Evolutionary conservation across 108 stramenopile species (phyloP).

Genomic region (Pseudonitzschia delicatissima): DNA sequence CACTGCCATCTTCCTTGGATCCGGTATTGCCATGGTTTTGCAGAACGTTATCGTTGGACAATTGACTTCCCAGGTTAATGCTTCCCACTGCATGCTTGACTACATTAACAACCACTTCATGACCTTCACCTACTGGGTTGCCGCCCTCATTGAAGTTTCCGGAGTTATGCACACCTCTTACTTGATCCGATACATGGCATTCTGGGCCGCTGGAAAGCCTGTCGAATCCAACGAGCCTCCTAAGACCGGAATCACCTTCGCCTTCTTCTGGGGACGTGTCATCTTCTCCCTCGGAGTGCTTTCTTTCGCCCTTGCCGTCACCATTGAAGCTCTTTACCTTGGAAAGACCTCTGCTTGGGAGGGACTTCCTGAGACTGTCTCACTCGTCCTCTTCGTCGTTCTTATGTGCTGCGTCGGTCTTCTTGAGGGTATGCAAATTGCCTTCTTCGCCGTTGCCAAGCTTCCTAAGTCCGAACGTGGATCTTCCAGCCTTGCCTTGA

Average conservation of each 20-base stretch:
- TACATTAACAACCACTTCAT: slow-evolving; percentile 83
- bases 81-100: slow-evolving; percentile 78
- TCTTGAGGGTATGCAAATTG: slow-evolving; percentile 88
- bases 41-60: slow-evolving; percentile 73
- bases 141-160: slow-evolving; percentile 54
- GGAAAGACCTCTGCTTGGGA: slow-evolving; percentile 60
- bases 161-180: slow-evolving; percentile 70
- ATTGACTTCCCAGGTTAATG: slow-evolving; percentile 79
- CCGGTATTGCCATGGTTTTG: slow-evolving; percentile 77
- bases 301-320: slow-evolving; percentile 64
- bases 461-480: slow-evolving; percentile 45
- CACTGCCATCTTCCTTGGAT: slow-evolving; percentile 62
- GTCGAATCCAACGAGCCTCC: slow-evolving; percentile 68
- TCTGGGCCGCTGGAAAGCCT: slow-evolving; percentile 53
- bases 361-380: slow-evolving; percentile 38
- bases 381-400: slow-evolving; percentile 69
- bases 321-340: slow-evolving; percentile 56
- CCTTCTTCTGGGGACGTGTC: slow-evolving; percentile 72
- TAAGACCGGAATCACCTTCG: slow-evolving; percentile 27
- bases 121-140: slow-evolving; percentile 56
- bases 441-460: slow-evolving; percentile 82
- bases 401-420: slow-evolving; percentile 73
- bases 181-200: slow-evolving; percentile 47
- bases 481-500: slow-evolving; percentile 39
- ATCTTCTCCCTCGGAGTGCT: slow-evolving; percentile 64